Evolutionary conservation across 2,329 filamentous ascomycete species (phyloP), one percentile per base, ranked within the genome.

Genomic region (Alternaria triticina): DNA sequence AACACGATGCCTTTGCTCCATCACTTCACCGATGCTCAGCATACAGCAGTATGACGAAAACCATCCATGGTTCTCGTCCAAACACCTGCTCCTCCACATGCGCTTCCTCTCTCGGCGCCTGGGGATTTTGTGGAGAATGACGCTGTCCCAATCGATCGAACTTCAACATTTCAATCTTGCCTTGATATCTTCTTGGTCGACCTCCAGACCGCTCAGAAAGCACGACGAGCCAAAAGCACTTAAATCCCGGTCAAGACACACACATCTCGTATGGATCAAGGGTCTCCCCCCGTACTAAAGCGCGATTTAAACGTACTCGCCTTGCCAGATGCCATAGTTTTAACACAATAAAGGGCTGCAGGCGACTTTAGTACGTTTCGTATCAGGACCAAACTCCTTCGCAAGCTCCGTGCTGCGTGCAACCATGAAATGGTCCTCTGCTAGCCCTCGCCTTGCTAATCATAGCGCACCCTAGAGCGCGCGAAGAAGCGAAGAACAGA

Each of bases 1-100:
- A 74, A 74, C 72, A 73, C 70, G 67, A 72, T 43, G 51, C 43
- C 57, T 33, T 22, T 55, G 47, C 61, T 27, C 49, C 22, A 17
- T 45, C 10, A 40, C 44, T n/a, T 46, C 59, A 64, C 57, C 59
- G 59, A 57, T 62, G 61, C 56, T 36, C 57, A 40, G 36, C 36
- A 40, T 40, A 40, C 40, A 60, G 36, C 13, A 25, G 36, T 46
- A 67, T 70, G 66, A 65, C 67, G 63, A 70, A 58, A 60, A 23
- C 52, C 54, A 28, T 60, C 36, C 51, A 50, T 23, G 30, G 22
- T 33, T 25, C 57, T 56, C 60, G 44, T 50, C 58, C 59, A 52
- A 66, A 64, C 57, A 54, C 62, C 59, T 66, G 62, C 63, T 67
- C 61, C 61, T 64, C 65, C 61, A 47, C 61, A 64, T 17, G 9